phyloP scores from a whole-genome alignment of 2,329 filamentous ascomycete species.

The Pseudogymnoascus sp. region DNA sequence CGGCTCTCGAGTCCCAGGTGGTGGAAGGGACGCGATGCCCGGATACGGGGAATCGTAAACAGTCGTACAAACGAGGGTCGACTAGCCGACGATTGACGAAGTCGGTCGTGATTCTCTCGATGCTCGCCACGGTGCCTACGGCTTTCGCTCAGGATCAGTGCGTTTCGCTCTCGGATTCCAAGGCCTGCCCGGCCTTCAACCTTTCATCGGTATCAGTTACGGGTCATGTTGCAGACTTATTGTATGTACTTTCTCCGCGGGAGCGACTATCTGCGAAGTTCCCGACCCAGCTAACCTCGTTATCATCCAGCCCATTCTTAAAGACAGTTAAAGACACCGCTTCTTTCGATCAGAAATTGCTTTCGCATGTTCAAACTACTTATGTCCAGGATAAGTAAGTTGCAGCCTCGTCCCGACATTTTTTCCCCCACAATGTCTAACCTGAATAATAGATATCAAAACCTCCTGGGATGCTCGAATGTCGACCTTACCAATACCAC shows the following conservation, averaged over 20 bases:
- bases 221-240: slow-evolving; percentile 12
- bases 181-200: slow-evolving; percentile 63
- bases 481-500: slow-evolving; percentile 72
- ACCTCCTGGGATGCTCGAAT: slow-evolving; percentile 69
- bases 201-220: slow-evolving; percentile 56
- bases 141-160: slow-evolving; percentile 33
- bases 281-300: neutral
- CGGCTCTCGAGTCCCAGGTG: slow-evolving; percentile 1
- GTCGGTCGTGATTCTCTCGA: slow-evolving; percentile 21
- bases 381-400: slow-evolving; percentile 74
- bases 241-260: slow-evolving; percentile 12
- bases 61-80: neutral
- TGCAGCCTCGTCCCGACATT: neutral
- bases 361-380: slow-evolving; percentile 61
- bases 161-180: slow-evolving; percentile 64
- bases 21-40: slow-evolving; percentile 4
- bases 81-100: neutral
- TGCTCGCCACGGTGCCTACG: slow-evolving; percentile 24
- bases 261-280: neutral
- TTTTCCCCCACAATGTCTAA: slow-evolving; percentile 23
- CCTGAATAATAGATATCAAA: slow-evolving; percentile 59
- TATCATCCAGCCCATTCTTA: slow-evolving; percentile 67
- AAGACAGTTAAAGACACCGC: slow-evolving; percentile 66
- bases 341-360: slow-evolving; percentile 71
- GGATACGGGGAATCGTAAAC: neutral